Base-by-base conservation (phyloP, 257 asterid species). In the Linaria vulgaris region DNA sequence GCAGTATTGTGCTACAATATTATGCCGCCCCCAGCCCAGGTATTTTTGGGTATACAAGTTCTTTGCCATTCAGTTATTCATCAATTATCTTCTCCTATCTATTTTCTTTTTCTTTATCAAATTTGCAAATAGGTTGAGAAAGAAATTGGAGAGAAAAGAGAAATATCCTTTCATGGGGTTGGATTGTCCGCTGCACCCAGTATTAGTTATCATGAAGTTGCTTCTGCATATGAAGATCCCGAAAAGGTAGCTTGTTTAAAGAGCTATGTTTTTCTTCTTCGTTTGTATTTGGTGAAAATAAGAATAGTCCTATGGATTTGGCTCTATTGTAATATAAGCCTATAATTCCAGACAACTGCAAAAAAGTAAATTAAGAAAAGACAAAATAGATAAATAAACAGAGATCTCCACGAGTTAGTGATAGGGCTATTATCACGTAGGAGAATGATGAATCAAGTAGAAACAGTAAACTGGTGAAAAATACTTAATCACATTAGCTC, bases 1-100 rank as follows among this genome's bases (percentile, higher is more conserved):
- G 84, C 96, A 66, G 22, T 86, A 68, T 68, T 86, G 65, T 88
- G 96, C 72, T 64, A 86, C 69, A 87, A 88, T 56, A 69, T 88
- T 61, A 84, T 88, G 96, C 96, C 95, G 39, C 96, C 96, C 70
- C 96, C 96, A 1, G 69, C 70, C 9, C 78, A 82, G 96, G 96
- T 88, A 72, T 53, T 59, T 67, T 47, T 52, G 48, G 13, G 9
- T 25, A 41, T 37, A 27, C 12, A 9, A 39, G 50, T 23, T 67
- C 10, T 1, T 38, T 45, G 62, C 17, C 4, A 39, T 31, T 61
- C 54, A 46, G 27, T 12, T 34, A 12, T 12, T 14, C 15, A 16
- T 9, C 41, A 45, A 23, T 51, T 5, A 52, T 34, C 13, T 16
- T 12, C 23, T 41, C 21, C 21, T n/a, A 21, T 27, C 31, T 12